Evolutionary conservation across 139 green algal species (phyloP).

Genomic region (Micromonas pusilla): DNA sequence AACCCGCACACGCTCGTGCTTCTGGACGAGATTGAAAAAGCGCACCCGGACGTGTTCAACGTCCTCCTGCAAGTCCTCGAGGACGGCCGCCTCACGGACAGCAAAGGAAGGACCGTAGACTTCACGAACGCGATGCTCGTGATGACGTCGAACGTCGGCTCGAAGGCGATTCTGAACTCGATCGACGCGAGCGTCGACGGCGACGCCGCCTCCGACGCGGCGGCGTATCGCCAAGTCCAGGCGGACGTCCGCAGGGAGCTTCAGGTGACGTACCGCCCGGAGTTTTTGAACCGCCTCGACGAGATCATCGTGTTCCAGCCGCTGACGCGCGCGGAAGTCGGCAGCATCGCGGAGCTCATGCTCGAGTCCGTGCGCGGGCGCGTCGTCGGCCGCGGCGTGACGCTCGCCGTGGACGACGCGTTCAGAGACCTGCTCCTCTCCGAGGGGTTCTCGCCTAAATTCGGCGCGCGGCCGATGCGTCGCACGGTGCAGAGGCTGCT

Average conservation of each 20-base stretch:
- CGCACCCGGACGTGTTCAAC: slow-evolving; percentile 50
- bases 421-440: slow-evolving; percentile 47
- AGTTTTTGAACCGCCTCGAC: slow-evolving; percentile 85
- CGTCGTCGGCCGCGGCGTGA: slow-evolving; percentile 57
- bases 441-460: slow-evolving; percentile 58
- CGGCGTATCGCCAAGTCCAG: background rate
- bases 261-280: slow-evolving; percentile 53
- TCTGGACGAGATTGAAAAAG: slow-evolving; percentile 69
- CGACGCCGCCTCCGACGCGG: background rate
- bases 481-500: slow-evolving; percentile 46
- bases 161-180: slow-evolving; percentile 58
- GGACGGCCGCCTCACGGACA: slow-evolving; percentile 43
- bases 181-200: background rate
- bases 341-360: slow-evolving; percentile 62
- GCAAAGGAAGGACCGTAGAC: slow-evolving; percentile 72
- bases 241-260: slow-evolving; percentile 14
- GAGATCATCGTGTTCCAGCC: slow-evolving; percentile 83
- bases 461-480: slow-evolving; percentile 53
- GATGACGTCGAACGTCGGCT: slow-evolving; percentile 92
- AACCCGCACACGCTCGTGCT: slow-evolving; percentile 64
- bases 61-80: slow-evolving; percentile 44
- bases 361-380: slow-evolving; percentile 55
- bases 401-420: slow-evolving; percentile 44
- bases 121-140: slow-evolving; percentile 97
- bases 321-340: slow-evolving; percentile 54